Evolutionary conservation across 1,284 basidiomycete genomes (phyloP).

Genomic region (Marasmius sp.): DNA sequence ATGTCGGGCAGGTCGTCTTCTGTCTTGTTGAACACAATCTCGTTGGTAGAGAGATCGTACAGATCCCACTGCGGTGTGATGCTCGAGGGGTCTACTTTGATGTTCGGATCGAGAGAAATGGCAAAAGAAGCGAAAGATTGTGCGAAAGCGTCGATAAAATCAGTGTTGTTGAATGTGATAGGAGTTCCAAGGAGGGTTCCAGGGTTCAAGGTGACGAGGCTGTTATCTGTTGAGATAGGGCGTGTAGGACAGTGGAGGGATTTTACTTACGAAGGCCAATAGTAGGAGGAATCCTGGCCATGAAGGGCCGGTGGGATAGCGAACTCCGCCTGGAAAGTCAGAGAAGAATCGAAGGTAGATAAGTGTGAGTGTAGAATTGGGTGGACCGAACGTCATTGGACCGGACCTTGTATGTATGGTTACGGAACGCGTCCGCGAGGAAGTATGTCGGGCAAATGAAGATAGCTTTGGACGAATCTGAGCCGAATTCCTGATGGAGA

Average conservation of each 20-base stretch:
- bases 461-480: slow-evolving; percentile 22
- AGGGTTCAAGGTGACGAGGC: no score
- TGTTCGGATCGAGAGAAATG: slow-evolving; percentile 34
- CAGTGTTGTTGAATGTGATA: slow-evolving; percentile 30
- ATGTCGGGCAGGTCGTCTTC: slow-evolving; percentile 23
- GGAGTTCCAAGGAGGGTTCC: no score
- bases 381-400: neutral
- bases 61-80: slow-evolving; percentile 29
- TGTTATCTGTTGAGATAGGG: neutral
- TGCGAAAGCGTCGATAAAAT: slow-evolving; percentile 38
- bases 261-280: slow-evolving; percentile 28
- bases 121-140: slow-evolving; percentile 36
- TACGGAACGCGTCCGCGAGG: slow-evolving; percentile 29
- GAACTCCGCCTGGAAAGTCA: slow-evolving; percentile 29
- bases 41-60: slow-evolving; percentile 21
- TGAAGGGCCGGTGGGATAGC: slow-evolving; percentile 36
- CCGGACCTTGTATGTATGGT: slow-evolving; percentile 31
- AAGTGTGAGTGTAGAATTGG: neutral
- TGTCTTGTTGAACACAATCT: slow-evolving; percentile 38
- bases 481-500: neutral
- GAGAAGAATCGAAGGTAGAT: neutral
- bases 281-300: slow-evolving; percentile 32
- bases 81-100: slow-evolving; percentile 26
- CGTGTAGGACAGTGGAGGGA: neutral
- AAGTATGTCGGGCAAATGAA: slow-evolving; percentile 39